A percentile compares a stretch with the other conserved stretches of the same genome.
phyloP scores from a whole-genome alignment of 768 basidiomycete genomes.

The Suillus placidus region DNA sequence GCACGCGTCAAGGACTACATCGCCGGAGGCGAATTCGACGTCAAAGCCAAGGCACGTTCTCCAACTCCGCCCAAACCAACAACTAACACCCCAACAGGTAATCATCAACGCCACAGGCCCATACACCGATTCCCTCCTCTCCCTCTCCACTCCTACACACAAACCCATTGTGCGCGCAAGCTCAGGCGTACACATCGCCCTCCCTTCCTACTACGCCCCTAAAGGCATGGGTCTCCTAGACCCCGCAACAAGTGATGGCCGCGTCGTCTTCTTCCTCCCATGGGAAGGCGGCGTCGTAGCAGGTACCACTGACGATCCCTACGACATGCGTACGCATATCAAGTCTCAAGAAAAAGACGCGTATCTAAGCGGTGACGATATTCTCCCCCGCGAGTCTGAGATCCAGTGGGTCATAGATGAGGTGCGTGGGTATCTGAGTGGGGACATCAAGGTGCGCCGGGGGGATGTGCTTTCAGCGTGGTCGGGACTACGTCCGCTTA shows the following conservation, averaged over 20 bases:
- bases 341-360: not conserved
- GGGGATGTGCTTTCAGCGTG: conserved; percentile 96
- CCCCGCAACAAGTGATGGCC: conserved; percentile 92
- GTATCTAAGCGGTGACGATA: conserved; percentile 48
- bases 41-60: conserved; percentile 70
- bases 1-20: conserved; percentile 80
- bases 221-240: conserved; percentile 94
- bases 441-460: conserved; percentile 91
- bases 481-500: conserved; percentile 90
- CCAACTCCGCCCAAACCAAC: not conserved
- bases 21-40: conserved; percentile 79
- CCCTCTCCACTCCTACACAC: conserved; percentile 76
- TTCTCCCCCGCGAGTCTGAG: conserved; percentile 87
- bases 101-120: conserved; percentile 98
- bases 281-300: conserved; percentile 99
- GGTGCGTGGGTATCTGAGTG: conserved; percentile 83
- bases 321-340: conserved; percentile 53
- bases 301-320: conserved; percentile 91
- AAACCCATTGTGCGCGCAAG: conserved; percentile 91
- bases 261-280: conserved; percentile 98
- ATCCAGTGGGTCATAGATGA: conserved; percentile 97
- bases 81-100: conserved; percentile 49
- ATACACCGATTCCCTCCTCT: conserved; percentile 83
- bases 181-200: conserved; percentile 93
- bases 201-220: conserved; percentile 96